These are phyloP conservation scores for Phytophthora cactorum DNA, from an alignment of 352 stramenopile species.

Conservation along the genomic window DNA sequence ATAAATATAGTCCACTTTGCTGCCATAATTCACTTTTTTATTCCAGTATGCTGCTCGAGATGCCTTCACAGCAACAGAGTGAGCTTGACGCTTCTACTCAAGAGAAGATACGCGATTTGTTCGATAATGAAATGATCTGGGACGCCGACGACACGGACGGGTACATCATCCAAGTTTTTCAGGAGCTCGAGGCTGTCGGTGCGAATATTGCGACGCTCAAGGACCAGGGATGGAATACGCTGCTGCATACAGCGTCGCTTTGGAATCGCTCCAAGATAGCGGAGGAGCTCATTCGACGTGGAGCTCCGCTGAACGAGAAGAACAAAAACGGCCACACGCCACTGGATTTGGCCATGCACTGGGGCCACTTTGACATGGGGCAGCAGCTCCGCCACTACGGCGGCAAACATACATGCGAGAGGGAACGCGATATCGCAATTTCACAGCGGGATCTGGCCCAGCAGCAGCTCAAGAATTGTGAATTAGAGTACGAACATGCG, in stretches of 20 bases:
- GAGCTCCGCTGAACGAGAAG: conserved; percentile 48
- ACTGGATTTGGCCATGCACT: conserved; percentile 64
- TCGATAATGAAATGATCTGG: conserved; percentile 67
- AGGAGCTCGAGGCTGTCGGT: conserved; percentile 39
- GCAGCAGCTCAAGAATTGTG: conserved; percentile 41
- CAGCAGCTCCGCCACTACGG: conserved; percentile 67
- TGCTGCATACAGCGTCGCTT: conserved; percentile 55
- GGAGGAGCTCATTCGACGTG: conserved; percentile 54
- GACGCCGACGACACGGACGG: conserved; percentile 62
- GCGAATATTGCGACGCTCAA: conserved; percentile 32
- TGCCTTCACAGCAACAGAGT: conserved; percentile 15
- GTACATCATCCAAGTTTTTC: conserved; percentile 48
- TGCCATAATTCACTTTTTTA: too few species aligned
- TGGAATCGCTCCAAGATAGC: conserved; percentile 61
- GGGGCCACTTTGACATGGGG: conserved; percentile 57
- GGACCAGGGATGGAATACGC: conserved; percentile 52
- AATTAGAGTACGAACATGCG: conserved; percentile 44
- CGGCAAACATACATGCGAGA: conserved; percentile 63
- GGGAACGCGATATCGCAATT: conserved; percentile 62
- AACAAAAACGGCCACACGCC: conserved; percentile 61
- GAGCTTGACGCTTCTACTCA: conserved; percentile 24
- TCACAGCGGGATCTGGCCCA: conserved; percentile 54
- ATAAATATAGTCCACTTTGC: conserved; percentile 34
- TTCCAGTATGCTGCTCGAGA: conserved; percentile 2
- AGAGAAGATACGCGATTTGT: conserved; percentile 49